phyloP scores from a whole-genome alignment of 1,284 basidiomycete genomes.

The Puccinia novopanici region DNA sequence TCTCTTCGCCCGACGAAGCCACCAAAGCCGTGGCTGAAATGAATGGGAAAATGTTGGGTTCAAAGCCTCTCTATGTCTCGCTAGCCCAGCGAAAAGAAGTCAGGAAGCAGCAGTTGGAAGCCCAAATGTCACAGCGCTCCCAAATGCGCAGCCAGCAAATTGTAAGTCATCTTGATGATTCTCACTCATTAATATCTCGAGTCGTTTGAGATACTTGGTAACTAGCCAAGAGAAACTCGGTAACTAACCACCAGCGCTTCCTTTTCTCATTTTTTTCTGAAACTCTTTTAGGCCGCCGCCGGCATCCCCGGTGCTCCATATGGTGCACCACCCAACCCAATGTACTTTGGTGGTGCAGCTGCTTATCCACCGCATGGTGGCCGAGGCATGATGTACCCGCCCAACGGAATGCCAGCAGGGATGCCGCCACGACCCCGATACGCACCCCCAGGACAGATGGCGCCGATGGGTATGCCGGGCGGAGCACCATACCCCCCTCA shows the following conservation, averaged over 20 bases:
- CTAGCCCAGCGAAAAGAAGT: slow-evolving; percentile 98
- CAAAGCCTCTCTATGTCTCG: slow-evolving; percentile 97
- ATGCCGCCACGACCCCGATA: slow-evolving; percentile 83
- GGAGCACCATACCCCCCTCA: slow-evolving; percentile 56
- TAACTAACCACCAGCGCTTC: not conserved
- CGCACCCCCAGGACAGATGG: slow-evolving; percentile 72
- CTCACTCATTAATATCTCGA: not conserved
- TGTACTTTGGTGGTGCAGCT: slow-evolving; percentile 54
- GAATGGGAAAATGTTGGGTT: slow-evolving; percentile 99
- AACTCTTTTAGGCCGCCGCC: slow-evolving; percentile 66
- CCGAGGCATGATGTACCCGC: slow-evolving; percentile 73
- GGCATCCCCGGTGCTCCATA: slow-evolving; percentile 71
- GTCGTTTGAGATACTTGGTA: too few relatives aligned
- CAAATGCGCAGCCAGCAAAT: slow-evolving; percentile 93
- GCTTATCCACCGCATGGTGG: slow-evolving; percentile 66
- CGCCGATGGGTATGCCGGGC: slow-evolving; percentile 66
- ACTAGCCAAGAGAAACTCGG: not conserved
- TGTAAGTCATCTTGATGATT: slow-evolving; percentile 32
- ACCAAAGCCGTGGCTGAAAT: slow-evolving; percentile 99
- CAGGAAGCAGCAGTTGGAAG: slow-evolving; percentile 96
- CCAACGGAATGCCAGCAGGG: slow-evolving; percentile 67
- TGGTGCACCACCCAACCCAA: slow-evolving; percentile 53
- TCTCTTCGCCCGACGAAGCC: slow-evolving; percentile 96
- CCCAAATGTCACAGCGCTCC: slow-evolving; percentile 93
- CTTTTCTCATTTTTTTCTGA: not conserved